phyloP scores from a whole-genome alignment of 768 basidiomycete genomes.

The Rhizopogon rudus region DNA sequence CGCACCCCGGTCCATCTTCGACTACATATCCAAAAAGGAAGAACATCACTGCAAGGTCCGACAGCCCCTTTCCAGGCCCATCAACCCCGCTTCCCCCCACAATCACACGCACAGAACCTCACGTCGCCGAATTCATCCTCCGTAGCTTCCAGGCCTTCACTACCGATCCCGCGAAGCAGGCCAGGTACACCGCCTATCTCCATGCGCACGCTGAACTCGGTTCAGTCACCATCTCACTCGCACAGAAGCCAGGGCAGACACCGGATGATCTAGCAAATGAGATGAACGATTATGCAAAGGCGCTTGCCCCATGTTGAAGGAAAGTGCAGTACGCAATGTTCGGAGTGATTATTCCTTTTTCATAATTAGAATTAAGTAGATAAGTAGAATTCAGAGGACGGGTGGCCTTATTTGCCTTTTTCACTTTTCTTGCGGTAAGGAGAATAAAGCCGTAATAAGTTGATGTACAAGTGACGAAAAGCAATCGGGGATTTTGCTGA shows the following conservation, averaged over 20 bases:
- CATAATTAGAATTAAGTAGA: no score
- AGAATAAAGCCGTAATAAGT: no score
- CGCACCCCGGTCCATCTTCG: conserved; percentile 82
- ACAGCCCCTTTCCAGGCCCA: conserved; percentile 22
- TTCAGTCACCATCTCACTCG: conserved; percentile 41
- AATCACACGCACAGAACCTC: conserved; percentile 64
- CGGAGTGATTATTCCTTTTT: no score
- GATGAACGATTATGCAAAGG: conserved; percentile 79
- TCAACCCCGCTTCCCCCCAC: conserved; percentile 30
- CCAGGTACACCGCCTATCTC: conserved; percentile 81
- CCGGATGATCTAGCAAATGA: conserved; percentile 76
- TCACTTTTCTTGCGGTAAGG: no score
- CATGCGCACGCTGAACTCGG: conserved; percentile 57
- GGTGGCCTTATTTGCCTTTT: no score
- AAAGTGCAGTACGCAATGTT: no score
- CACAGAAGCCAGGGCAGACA: conserved; percentile 51
- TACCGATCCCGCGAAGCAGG: conserved; percentile 71
- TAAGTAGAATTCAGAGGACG: no score
- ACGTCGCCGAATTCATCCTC: conserved; percentile 82
- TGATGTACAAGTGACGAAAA: no score
- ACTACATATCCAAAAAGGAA: conserved; percentile 90
- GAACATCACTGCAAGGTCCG: conserved; percentile 39
- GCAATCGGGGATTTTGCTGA: no score
- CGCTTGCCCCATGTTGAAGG: conserved; percentile 17
- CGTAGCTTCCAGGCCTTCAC: conserved; percentile 89